Base-by-base conservation (phyloP, 495 filamentous ascomycete genomes). In the Tuber melanosporum region DNA sequence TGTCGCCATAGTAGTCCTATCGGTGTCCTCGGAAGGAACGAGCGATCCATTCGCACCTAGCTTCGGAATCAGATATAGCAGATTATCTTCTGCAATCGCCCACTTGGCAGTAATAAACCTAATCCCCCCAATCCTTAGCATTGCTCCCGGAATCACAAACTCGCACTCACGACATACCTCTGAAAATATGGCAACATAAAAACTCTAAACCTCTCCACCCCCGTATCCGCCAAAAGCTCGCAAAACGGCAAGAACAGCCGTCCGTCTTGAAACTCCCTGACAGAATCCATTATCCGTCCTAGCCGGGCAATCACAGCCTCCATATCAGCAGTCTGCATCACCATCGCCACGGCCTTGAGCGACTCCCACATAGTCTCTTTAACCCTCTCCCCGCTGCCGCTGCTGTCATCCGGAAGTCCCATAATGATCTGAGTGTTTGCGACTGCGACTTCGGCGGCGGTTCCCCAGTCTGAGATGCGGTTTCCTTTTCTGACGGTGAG, bases 151-250 rank as follows among this genome's bases (percentile, higher is more conserved):
- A 36, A 66, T 66, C 26, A 17, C 12, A 66, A 66, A 66, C 14
- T 17, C 26, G 26, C 57, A 74, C 45, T 42, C 43, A 17, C 4
- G 69, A 75, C 81, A 77, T 81, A 92, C 90, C 88, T 93, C 82
- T 94, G 91, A 78, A 98, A 93, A 79, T 93, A 89, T 72, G 93
- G 93, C 19, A 93, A 86, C 17, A 96, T 85, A 17, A 97, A 86
- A 73, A 88, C 88, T 69, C 90, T 87, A 83, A 98, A 99, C 66
- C 93, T 88, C 74, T 95, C 91, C 15, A 87, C 82, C 69, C 92
- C 90, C 75, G 94, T 85, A 62, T 92, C 88, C 0, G 91, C 89
- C 78, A 94, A 90, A 46, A 92, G 91, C 20, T 90, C 90, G 83
- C 92, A 98, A 82, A 97, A 98, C 8, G 89, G 87, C 71, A 98